phyloP scores from a whole-genome alignment of 2,329 filamentous ascomycete species.

The Fusarium protoensiforme region DNA sequence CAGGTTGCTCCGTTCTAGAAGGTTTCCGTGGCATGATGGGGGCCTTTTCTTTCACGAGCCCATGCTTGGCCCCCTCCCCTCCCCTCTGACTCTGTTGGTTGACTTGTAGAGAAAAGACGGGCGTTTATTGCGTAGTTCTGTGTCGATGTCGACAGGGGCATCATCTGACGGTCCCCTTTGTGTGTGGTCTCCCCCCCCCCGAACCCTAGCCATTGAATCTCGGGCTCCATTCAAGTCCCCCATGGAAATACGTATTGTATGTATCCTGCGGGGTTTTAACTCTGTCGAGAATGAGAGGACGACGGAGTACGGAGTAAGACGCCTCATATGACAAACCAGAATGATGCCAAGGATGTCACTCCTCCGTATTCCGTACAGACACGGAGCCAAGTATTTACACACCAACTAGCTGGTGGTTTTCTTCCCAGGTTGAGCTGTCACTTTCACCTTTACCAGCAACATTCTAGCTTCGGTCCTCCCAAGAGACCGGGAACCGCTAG shows the following conservation, averaged over 20 bases:
- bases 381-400: neutral
- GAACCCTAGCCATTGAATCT: conserved; percentile 1
- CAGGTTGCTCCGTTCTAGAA: conserved; percentile 36
- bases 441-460: neutral
- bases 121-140: conserved; percentile 1
- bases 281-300: neutral
- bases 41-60: neutral
- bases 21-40: conserved; percentile 7
- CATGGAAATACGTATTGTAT: neutral
- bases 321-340: too few relatives aligned
- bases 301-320: neutral
- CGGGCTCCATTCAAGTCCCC: neutral
- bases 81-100: neutral
- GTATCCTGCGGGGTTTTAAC: neutral
- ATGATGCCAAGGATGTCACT: neutral
- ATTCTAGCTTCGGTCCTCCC: conserved; percentile 22
- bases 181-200: neutral
- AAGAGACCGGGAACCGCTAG: conserved; percentile 12
- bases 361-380: neutral
- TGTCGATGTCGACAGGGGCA: neutral
- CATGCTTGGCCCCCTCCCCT: neutral
- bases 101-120: neutral
- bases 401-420: neutral
- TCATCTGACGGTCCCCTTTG: neutral
- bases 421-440: neutral